Evolutionary conservation across 2,329 filamentous ascomycete genomes (phyloP).

Genomic region (Colletotrichum ledebouriae): DNA sequence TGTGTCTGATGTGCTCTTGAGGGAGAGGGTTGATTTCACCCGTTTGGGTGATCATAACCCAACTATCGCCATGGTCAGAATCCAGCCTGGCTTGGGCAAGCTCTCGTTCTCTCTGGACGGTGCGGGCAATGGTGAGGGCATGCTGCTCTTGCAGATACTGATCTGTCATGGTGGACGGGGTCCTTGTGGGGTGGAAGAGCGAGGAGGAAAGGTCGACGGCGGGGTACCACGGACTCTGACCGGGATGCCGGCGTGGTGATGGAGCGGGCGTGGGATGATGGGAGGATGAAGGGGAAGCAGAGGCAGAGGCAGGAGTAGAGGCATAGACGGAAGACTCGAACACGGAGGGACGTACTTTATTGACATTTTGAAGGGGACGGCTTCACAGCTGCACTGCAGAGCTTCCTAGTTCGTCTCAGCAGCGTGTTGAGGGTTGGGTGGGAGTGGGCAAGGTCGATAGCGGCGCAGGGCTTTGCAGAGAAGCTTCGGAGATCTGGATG

Average conservation of each 20-base stretch:
- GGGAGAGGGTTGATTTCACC: conserved; percentile 86
- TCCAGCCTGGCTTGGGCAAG: conserved; percentile 49
- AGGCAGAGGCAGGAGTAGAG: conserved; percentile 22
- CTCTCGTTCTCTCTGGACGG: conserved; percentile 50
- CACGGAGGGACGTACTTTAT: conserved; percentile 63
- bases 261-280: conserved; percentile 33
- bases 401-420: conserved; percentile 44
- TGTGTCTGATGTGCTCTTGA: conserved; percentile 85
- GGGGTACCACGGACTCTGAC: conserved; percentile 39
- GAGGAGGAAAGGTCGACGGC: conserved; percentile 37
- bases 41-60: conserved; percentile 89
- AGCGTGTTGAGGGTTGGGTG: conserved; percentile 43
- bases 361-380: conserved; percentile 57
- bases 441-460: conserved; percentile 43
- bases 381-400: conserved; percentile 40
- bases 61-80: conserved; percentile 72
- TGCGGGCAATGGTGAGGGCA: conserved; percentile 57
- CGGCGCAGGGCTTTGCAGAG: conserved; percentile 43
- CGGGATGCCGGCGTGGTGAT: conserved; percentile 40
- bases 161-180: conserved; percentile 57
- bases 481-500: conserved; percentile 44
- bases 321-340: conserved; percentile 27
- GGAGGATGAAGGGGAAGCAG: conserved; percentile 19
- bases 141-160: conserved; percentile 58
- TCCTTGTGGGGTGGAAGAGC: conserved; percentile 34